A percentile compares a stretch with the other conserved stretches of the same genome.
These are phyloP conservation scores for Malus hybrid DNA, from an alignment of 331 rosid species.

Conservation along the genomic window DNA sequence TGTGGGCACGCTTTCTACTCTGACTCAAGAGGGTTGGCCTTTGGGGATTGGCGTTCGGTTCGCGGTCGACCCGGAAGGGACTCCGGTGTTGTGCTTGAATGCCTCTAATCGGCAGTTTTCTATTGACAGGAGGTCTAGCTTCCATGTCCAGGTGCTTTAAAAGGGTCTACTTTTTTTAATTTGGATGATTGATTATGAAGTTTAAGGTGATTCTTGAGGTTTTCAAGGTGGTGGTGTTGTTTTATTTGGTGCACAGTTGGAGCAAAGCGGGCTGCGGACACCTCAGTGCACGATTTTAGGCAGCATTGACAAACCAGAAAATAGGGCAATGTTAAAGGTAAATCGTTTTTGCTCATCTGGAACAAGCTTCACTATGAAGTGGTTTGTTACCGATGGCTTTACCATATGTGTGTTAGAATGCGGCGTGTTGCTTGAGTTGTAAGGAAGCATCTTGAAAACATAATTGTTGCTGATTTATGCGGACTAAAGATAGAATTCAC, in stretches of 20 bases:
- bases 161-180: background rate
- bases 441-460: background rate
- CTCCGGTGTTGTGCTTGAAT: slow-evolving; percentile 65
- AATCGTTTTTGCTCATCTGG: background rate
- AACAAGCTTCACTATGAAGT: background rate
- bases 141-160: slow-evolving; percentile 71
- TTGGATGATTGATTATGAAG: background rate
- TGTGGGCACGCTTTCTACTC: slow-evolving; percentile 61
- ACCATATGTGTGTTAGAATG: background rate
- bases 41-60: slow-evolving; percentile 70
- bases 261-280: slow-evolving; percentile 68
- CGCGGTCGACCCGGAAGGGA: slow-evolving; percentile 74
- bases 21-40: slow-evolving; percentile 59
- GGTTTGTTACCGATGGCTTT: background rate
- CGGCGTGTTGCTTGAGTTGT: background rate
- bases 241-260: slow-evolving; percentile 39
- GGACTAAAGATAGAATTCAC: background rate
- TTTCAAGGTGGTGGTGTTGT: slow-evolving; percentile 4
- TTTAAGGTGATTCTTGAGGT: background rate
- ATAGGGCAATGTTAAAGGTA: slow-evolving; percentile 39
- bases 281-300: slow-evolving; percentile 90
- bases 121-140: slow-evolving; percentile 46
- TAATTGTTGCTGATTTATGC: background rate
- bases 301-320: slow-evolving; percentile 59
- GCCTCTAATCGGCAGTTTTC: slow-evolving; percentile 18